Base-by-base conservation (phyloP, 345 rosid species). In the Lumnitzera racemosa region DNA sequence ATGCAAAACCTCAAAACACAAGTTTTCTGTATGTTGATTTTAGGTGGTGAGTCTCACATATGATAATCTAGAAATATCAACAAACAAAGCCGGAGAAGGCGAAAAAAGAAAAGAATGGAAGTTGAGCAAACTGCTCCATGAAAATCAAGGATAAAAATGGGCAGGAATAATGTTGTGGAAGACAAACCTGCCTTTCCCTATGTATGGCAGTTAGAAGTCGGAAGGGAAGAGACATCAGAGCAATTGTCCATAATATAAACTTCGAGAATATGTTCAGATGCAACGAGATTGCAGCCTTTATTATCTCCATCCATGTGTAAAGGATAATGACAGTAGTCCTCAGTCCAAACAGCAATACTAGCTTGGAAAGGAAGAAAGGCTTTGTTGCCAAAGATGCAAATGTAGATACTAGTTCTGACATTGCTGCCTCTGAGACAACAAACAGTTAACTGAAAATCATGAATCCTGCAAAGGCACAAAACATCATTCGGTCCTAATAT, bases 121-220 rank as follows among this genome's bases (percentile, higher is more conserved):
- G 43, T 36, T 36, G 43, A 36, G 43, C 9, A 5, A 9, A 36
- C 9, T 36, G 43, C 11, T 36, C 43, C 43, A 36, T 2, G 43
- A 36, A 36, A 36, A 9, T 36, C 11, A 36, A 29, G 7, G 11
- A 36, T 36, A 4, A 9, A 9, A 36, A 36, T 4, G 43, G 11
- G 1, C 10, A 36, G 43, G 36, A 9, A 36, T 5, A 36, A 36
- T 9, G 11, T 36, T 36, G 43, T 36, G 43, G 52, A 53, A 52
- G 31, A 81, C 88, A 24, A 65, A 89, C 98, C 98, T 76, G 71
- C 50, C 68, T 75, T 70, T 89, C 95, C 62, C 87, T 74, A 46
- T 72, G 81, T 56, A 89, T 58, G 14, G 83, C 85, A 47, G 80
- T 82, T 16, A 80, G 62, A 57, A 91, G 49, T 8, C 87, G 83